A percentile compares a stretch with the other conserved stretches of the same genome.
Evolutionary conservation across 306 rosid species (phyloP).

Genomic region (Crataegus laevigata): DNA sequence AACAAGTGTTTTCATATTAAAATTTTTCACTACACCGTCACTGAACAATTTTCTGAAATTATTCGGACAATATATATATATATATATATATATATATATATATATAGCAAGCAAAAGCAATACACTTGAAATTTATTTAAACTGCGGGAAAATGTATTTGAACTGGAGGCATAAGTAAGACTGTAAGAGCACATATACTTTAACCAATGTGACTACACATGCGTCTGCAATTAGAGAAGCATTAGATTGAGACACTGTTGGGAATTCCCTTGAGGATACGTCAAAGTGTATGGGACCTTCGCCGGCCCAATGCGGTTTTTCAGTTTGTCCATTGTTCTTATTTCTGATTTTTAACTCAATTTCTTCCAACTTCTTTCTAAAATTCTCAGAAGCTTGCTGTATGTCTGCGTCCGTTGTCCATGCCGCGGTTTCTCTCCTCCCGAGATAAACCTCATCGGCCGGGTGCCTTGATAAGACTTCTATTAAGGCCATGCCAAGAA

Average conservation of each 20-base stretch:
- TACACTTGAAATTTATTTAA: too few relatives aligned
- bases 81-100: too few relatives aligned
- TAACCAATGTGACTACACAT: too few relatives aligned
- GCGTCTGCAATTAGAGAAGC: background rate
- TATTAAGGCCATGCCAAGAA: slow-evolving; percentile 35
- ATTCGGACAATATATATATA: background rate
- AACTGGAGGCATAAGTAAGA: too few relatives aligned
- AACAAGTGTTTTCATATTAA: too few relatives aligned
- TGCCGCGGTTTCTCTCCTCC: slow-evolving; percentile 33
- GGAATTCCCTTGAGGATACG: slow-evolving; percentile 54
- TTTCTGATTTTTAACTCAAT: slow-evolving; percentile 35
- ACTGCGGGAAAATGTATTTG: too few relatives aligned
- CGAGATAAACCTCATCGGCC: slow-evolving; percentile 46
- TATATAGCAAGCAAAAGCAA: background rate
- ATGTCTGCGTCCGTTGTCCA: slow-evolving; percentile 54
- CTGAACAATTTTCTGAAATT: background rate
- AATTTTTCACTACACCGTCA: background rate
- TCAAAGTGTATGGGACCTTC: slow-evolving; percentile 58
- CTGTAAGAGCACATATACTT: too few relatives aligned
- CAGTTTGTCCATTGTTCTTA: slow-evolving; percentile 36
- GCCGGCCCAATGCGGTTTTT: slow-evolving; percentile 57
- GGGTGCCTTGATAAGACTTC: slow-evolving; percentile 54
- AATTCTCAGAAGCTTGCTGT: slow-evolving; percentile 40
- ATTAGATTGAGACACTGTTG: slow-evolving; percentile 19
- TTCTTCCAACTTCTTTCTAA: slow-evolving; percentile 35